A percentile compares a stretch with the other conserved stretches of the same genome.
These are phyloP conservation scores for Fistulifera pelliculosa DNA, from an alignment of 108 stramenopile species.

Conservation along the genomic window DNA sequence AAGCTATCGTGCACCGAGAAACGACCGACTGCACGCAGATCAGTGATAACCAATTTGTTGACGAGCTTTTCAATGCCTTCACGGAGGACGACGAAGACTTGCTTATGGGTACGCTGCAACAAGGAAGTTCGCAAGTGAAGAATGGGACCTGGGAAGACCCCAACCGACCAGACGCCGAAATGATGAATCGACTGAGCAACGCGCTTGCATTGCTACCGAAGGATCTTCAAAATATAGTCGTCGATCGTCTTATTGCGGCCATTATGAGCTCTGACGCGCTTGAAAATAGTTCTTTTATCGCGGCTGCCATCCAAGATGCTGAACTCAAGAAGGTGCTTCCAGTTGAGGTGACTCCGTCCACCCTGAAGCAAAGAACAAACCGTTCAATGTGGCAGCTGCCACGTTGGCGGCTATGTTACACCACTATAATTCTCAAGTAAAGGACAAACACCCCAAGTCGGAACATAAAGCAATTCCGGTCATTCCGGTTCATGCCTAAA, in stretches of 20 bases:
- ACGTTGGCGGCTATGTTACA: conserved; percentile 64
- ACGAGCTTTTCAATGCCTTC: conserved; percentile 48
- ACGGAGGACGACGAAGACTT: conserved; percentile 9
- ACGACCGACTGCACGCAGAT: conserved; percentile 18
- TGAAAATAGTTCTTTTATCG: neutral
- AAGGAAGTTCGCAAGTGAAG: neutral
- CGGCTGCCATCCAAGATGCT: conserved; percentile 11
- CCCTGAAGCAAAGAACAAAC: conserved; percentile 7
- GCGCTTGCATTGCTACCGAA: conserved; percentile 60
- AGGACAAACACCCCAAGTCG: conserved; percentile 5
- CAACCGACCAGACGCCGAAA: conserved; percentile 49
- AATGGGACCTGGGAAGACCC: conserved; percentile 1
- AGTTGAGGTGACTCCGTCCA: neutral
- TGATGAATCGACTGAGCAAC: conserved; percentile 72
- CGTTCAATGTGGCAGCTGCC: conserved; percentile 40
- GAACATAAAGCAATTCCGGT: conserved; percentile 32
- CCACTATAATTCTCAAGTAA: conserved; percentile 41
- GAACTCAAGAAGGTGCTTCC: conserved; percentile 26
- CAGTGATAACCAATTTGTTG: conserved; percentile 42
- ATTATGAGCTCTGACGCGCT: conserved; percentile 35
- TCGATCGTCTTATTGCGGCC: conserved; percentile 62
- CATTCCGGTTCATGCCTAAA: conserved; percentile 48
- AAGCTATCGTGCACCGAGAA: conserved; percentile 1
- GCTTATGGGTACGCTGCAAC: neutral
- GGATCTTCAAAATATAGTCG: conserved; percentile 73